A percentile compares a stretch with the other conserved stretches of the same genome.
Conservation (phyloP, 148 eudicot genomes). For the Agrostemma githago region DNA sequence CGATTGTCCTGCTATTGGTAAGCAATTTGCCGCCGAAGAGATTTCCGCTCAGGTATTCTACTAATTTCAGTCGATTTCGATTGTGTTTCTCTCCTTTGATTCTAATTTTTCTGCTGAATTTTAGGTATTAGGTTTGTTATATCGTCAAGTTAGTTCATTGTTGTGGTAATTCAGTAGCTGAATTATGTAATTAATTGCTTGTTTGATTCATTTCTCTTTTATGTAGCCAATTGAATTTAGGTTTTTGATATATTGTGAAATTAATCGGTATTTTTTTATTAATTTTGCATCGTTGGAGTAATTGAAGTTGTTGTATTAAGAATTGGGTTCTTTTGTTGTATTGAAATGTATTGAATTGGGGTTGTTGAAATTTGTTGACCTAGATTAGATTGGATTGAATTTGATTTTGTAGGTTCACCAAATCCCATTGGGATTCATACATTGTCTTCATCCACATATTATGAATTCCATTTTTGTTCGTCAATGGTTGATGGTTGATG, state of each 20-base stretch:
- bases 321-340: not conserved
- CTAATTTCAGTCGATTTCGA: not conserved
- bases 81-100: not conserved
- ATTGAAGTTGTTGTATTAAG: not conserved
- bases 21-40: conserved; percentile 90
- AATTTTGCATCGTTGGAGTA: not conserved
- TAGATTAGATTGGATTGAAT: not conserved
- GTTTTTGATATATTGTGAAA: not conserved
- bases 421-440: too few species aligned
- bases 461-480: too few species aligned
- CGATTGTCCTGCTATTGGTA: conserved; percentile 93
- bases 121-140: not conserved
- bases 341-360: not conserved
- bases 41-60: conserved; percentile 81
- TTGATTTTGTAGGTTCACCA: not conserved
- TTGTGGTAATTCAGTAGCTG: too few species aligned
- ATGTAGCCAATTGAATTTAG: not conserved
- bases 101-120: not conserved
- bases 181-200: too few species aligned
- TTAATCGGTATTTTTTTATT: not conserved
- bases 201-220: too few species aligned
- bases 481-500: too few species aligned
- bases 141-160: too few species aligned
- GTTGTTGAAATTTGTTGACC: not conserved
- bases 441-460: too few species aligned